These are phyloP conservation scores for Coemansia sp. DNA, from an alignment of 192 early-diverging fungal genomes.

Conservation along the genomic window DNA sequence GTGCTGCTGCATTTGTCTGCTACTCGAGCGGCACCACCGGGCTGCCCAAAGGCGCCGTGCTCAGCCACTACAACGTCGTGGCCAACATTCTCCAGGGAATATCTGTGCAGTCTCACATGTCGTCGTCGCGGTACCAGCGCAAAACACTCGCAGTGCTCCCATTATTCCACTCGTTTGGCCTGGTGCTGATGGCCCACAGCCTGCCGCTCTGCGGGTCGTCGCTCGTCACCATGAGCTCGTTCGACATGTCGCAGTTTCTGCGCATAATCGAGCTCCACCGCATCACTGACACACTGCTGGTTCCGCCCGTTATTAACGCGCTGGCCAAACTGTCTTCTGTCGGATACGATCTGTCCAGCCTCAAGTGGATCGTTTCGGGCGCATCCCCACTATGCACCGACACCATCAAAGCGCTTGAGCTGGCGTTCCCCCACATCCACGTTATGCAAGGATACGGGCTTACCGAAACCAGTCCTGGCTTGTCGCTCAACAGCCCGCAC, in stretches of 20 bases:
- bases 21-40: slow-evolving; percentile 73
- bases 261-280: slow-evolving; percentile 61
- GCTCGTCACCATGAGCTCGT: slow-evolving; percentile 69
- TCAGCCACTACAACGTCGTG: slow-evolving; percentile 68
- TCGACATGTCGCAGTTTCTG: slow-evolving; percentile 63
- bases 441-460: slow-evolving; percentile 63
- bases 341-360: slow-evolving; percentile 60
- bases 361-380: slow-evolving; percentile 62
- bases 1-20: slow-evolving; percentile 55
- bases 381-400: slow-evolving; percentile 70
- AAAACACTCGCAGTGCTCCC: slow-evolving; percentile 54
- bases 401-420: slow-evolving; percentile 46
- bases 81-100: slow-evolving; percentile 57
- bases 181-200: slow-evolving; percentile 23
- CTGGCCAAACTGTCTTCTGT: slow-evolving; percentile 71
- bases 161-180: slow-evolving; percentile 62
- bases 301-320: slow-evolving; percentile 65
- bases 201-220: slow-evolving; percentile 19
- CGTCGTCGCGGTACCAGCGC: background rate
- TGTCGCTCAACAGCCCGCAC: slow-evolving; percentile 14
- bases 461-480: slow-evolving; percentile 54
- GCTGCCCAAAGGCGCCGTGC: slow-evolving; percentile 61
- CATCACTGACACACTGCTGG: slow-evolving; percentile 62
- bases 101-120: background rate
- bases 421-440: slow-evolving; percentile 27